phyloP scores from a whole-genome alignment of 1,284 basidiomycete genomes.

The Pseudozyma hubeiensis region DNA sequence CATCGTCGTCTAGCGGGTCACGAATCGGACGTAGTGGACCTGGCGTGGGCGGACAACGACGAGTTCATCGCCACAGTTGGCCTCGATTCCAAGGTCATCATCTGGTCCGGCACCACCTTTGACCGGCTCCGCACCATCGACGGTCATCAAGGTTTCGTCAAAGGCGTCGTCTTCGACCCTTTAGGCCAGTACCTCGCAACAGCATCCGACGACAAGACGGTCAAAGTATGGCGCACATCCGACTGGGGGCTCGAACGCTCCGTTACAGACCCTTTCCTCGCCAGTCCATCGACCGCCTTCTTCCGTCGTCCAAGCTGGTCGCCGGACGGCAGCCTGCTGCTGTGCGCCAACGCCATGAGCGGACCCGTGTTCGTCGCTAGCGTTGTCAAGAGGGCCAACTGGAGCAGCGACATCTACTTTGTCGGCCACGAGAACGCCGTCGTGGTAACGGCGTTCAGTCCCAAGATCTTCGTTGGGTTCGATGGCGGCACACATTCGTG shows the following conservation, averaged over 20 bases:
- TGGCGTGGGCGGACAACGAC: conserved; percentile 89
- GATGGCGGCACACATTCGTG: conserved; percentile 47
- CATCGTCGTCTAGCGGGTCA: conserved; percentile 90
- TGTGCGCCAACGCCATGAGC: conserved; percentile 96
- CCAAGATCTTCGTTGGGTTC: conserved; percentile 57
- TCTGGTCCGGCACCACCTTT: conserved; percentile 75
- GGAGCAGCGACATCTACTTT: conserved; percentile 73
- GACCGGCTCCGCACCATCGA: conserved; percentile 79
- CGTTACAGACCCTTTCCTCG: conserved; percentile 88
- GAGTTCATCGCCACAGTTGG: conserved; percentile 90
- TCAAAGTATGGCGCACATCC: conserved; percentile 94
- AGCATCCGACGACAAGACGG: conserved; percentile 92
- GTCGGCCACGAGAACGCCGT: conserved; percentile 98
- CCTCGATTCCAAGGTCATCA: conserved; percentile 87
- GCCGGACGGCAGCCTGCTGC: conserved; percentile 96
- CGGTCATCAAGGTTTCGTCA: conserved; percentile 94
- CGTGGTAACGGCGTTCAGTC: conserved; percentile 75
- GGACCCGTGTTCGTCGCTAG: conserved; percentile 97
- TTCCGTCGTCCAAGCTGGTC: conserved; percentile 96
- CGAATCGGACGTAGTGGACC: conserved; percentile 84
- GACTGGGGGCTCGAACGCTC: conserved; percentile 89
- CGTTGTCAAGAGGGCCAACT: conserved; percentile 83
- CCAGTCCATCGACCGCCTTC: conserved; percentile 94
- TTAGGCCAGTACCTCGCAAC: conserved; percentile 85
- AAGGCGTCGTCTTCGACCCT: conserved; percentile 98